These are phyloP conservation scores for Suillus fuscotomentosus DNA, from an alignment of 768 basidiomycete genomes.

Conservation along the genomic window DNA sequence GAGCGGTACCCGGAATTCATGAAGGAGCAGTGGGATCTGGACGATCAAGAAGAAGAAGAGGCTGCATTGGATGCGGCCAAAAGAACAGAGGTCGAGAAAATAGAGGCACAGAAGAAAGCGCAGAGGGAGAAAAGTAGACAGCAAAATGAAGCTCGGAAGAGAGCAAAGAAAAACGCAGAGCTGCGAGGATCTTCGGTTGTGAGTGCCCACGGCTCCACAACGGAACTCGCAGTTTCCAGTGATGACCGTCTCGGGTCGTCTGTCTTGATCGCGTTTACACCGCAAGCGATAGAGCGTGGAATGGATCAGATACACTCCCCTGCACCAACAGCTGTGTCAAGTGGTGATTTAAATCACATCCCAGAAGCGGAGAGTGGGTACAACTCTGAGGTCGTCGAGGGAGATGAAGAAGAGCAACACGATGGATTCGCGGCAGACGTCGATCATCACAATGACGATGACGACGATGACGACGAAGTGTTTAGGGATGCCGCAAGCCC, in stretches of 20 bases:
- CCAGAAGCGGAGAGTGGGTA: conserved; percentile 55
- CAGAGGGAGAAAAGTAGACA: conserved; percentile 49
- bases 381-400: conserved; percentile 46
- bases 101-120: conserved; percentile 31
- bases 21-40: conserved; percentile 76
- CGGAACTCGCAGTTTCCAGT: conserved; percentile 23
- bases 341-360: conserved; percentile 37
- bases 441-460: conserved; percentile 15
- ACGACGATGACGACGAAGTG: neutral
- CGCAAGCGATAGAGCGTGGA: conserved; percentile 25
- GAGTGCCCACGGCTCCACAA: conserved; percentile 25
- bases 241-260: conserved; percentile 27
- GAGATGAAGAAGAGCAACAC: conserved; percentile 22
- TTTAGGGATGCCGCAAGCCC: conserved; percentile 3
- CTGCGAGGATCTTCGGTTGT: conserved; percentile 21
- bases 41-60: conserved; percentile 74
- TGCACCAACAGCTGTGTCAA: conserved; percentile 50
- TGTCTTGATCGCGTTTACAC: conserved; percentile 22
- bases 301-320: conserved; percentile 44
- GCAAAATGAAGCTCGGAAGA: conserved; percentile 52
- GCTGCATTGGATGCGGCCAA: conserved; percentile 45
- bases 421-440: conserved; percentile 25
- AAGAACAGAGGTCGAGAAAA: conserved; percentile 46
- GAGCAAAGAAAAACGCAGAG: conserved; percentile 38
- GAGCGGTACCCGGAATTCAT: conserved; percentile 88